A percentile compares a stretch with the other conserved stretches of the same genome.
phyloP scores from a whole-genome alignment of 1,139 yeast species.

The Pichia sp. region DNA sequence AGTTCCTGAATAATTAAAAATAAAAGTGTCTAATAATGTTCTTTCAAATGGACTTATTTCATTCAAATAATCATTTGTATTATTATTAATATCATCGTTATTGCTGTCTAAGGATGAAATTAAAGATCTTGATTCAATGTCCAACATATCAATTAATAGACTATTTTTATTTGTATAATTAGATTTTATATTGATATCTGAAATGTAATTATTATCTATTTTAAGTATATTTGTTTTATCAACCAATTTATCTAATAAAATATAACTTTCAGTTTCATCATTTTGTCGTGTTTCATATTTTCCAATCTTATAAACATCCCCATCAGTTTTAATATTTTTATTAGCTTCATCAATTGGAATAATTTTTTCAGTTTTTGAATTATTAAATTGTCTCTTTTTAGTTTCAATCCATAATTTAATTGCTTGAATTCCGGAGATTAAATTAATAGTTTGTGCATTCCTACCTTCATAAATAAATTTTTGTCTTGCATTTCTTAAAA shows the following conservation, averaged over 20 bases:
- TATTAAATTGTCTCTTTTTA: conserved; percentile 4
- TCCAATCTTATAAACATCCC: neutral
- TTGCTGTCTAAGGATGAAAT: no score
- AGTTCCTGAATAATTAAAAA: conserved; percentile 26
- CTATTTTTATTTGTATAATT: no score
- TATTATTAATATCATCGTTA: neutral
- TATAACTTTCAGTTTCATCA: conserved; percentile 4
- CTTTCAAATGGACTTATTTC: conserved; percentile 24
- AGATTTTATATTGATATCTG: no score
- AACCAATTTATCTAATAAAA: conserved; percentile 4
- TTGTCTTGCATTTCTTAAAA: conserved; percentile 21
- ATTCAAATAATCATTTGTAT: no score
- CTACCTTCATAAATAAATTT: conserved; percentile 21
- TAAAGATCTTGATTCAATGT: no score
- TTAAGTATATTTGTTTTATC: conserved; percentile 4
- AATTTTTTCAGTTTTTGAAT: no score
- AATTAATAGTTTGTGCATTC: conserved; percentile 17
- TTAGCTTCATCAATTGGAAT: neutral
- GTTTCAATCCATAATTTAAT: conserved; percentile 21
- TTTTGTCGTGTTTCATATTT: neutral
- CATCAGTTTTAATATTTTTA: neutral
- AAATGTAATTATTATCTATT: neutral
- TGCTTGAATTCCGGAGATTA: conserved; percentile 21
- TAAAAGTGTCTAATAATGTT: conserved; percentile 26
- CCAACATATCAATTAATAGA: no score